Conservation (phyloP, 805 yeast species). For the Tetrapisispora fleetii region DNA sequence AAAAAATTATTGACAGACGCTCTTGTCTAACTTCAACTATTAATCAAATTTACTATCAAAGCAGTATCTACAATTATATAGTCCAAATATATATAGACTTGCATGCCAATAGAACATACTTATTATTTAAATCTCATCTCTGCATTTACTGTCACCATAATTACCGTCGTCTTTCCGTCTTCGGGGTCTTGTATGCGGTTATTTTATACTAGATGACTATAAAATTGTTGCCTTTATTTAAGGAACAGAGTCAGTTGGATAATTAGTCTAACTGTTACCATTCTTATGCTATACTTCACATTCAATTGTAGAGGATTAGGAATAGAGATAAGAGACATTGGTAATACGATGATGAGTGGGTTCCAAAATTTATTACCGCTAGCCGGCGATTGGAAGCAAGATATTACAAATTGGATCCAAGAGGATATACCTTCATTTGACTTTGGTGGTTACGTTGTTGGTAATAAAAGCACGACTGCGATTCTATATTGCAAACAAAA, state of each 20-base stretch:
- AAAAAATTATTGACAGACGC: conserved; percentile 41
- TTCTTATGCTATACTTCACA: no score
- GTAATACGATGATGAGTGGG: neutral
- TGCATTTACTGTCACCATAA: neutral
- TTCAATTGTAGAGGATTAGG: neutral
- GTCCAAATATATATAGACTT: neutral
- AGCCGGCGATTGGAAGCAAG: conserved; percentile 73
- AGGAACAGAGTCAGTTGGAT: no score
- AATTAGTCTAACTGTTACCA: no score
- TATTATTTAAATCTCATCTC: neutral
- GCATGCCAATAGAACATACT: no score
- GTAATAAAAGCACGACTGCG: conserved; percentile 59
- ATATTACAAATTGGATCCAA: conserved; percentile 61
- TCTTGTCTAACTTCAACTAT: neutral
- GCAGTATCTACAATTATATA: neutral
- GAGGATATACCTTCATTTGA: conserved; percentile 94
- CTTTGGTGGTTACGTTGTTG: conserved; percentile 93
- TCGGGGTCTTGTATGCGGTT: neutral
- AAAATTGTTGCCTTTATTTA: no score
- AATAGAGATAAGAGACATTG: neutral
- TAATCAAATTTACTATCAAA: neutral
- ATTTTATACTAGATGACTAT: no score
- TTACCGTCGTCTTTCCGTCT: neutral
- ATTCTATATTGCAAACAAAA: conserved; percentile 70
- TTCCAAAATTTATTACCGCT: conserved; percentile 53